A percentile compares a stretch with the other conserved stretches of the same genome.
Evolutionary conservation across 2,329 filamentous ascomycete species (phyloP).

Genomic region (Aspergillus sp.): DNA sequence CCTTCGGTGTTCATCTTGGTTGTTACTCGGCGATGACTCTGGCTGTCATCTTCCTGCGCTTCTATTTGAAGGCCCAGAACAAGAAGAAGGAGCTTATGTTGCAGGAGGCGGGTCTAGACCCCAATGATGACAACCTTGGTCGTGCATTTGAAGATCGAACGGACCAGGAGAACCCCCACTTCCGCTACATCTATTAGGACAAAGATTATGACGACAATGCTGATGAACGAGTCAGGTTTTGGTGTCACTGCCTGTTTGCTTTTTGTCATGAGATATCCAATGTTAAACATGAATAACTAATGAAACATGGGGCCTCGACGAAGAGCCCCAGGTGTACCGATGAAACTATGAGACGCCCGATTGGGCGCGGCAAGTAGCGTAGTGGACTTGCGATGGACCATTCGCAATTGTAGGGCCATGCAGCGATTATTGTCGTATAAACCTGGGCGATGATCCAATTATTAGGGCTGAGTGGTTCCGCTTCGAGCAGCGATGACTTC

Average conservation of each 20-base stretch:
- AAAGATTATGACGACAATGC: neutral
- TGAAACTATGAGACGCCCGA: neutral
- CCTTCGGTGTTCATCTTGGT: conserved; percentile 67
- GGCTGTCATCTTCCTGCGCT: conserved; percentile 58
- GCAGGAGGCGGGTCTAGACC: conserved; percentile 38
- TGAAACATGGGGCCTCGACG: neutral
- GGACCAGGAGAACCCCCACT: conserved; percentile 61
- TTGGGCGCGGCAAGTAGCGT: neutral
- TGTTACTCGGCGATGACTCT: conserved; percentile 64
- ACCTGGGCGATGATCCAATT: neutral
- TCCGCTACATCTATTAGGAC: conserved; percentile 55
- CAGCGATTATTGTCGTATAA: too few relatives aligned
- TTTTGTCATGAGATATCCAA: neutral
- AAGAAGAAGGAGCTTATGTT: conserved; percentile 54
- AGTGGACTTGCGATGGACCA: neutral
- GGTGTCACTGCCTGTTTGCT: neutral
- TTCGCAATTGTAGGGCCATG: neutral
- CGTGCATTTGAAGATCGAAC: conserved; percentile 65
- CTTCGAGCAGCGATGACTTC: neutral
- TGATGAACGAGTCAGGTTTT: neutral
- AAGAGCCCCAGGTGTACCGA: neutral
- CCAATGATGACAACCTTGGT: conserved; percentile 42
- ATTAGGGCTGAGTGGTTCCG: neutral
- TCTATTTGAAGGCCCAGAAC: conserved; percentile 59
- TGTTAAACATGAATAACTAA: neutral